A percentile compares a stretch with the other conserved stretches of the same genome.
Evolutionary conservation across 2,329 filamentous ascomycete species (phyloP).

Genomic region (Magnaporthiopsis incrustans): DNA sequence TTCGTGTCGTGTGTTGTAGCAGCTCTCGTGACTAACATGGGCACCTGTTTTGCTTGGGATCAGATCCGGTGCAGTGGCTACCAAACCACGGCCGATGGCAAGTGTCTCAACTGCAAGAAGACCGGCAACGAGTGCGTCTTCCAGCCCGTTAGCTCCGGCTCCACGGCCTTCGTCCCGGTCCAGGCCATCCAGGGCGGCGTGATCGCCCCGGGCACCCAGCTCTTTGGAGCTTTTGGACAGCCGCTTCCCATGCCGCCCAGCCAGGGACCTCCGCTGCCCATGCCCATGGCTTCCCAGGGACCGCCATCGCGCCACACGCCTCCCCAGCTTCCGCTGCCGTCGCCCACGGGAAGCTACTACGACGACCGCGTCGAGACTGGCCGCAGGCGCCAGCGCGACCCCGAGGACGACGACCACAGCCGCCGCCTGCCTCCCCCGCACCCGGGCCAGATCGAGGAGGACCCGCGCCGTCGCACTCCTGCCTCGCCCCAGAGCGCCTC

Average conservation of each 20-base stretch:
- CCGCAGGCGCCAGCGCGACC: conserved; percentile 28
- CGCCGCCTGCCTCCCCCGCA: conserved; percentile 36
- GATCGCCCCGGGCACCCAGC: conserved; percentile 41
- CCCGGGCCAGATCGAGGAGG: conserved; percentile 36
- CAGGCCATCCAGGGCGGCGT: conserved; percentile 51
- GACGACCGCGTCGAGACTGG: conserved; percentile 25
- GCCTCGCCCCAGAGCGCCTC: conserved; percentile 41
- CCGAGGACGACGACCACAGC: conserved; percentile 29
- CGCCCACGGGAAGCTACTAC: conserved; percentile 27
- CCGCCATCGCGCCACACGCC: conserved; percentile 14
- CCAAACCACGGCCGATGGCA: conserved; percentile 48
- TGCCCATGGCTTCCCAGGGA: conserved; percentile 11
- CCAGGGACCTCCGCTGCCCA: conserved; percentile 13
- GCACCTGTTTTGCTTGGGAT: not conserved
- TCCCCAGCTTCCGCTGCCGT: conserved; percentile 23
- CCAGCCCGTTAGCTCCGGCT: conserved; percentile 45
- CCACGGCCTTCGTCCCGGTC: conserved; percentile 51
- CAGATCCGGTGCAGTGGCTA: conserved; percentile 56
- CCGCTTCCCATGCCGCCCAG: conserved; percentile 27
- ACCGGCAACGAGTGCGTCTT: conserved; percentile 56
- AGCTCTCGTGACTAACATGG: not conserved
- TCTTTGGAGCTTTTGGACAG: conserved; percentile 51
- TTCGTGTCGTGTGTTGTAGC: not conserved
- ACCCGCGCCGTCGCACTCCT: conserved; percentile 42
- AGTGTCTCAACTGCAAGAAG: conserved; percentile 53